Base-by-base conservation (phyloP, 208 protist genomes). In the Trypanosoma boissoni region DNA sequence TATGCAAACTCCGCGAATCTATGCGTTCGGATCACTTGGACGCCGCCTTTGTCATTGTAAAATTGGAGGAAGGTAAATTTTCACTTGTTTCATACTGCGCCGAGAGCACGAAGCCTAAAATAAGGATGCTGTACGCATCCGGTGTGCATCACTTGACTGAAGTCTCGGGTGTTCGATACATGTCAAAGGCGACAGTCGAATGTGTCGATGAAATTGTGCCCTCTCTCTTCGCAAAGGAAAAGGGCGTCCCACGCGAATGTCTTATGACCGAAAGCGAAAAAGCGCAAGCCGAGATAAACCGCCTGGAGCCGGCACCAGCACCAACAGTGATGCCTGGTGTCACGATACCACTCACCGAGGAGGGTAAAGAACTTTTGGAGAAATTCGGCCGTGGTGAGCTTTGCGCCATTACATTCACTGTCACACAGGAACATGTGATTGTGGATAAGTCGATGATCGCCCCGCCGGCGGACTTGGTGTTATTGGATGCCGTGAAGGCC, bases 241-340 rank as follows among this genome's bases (percentile, higher is more conserved):
- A 55, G 1, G 63, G 56, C 24, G 45, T 56, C 18, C 52, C 52
- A 20, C 68, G 68, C 16, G 68, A 58, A 46, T 82, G 72, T 7
- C 76, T 93, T 29, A 89, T 89, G 82, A 93, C 82, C 10, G 82
- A 88, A 50, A 79, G 65, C 28, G 86, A 93, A 61, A 74, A 73
- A 20, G 39, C 61, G 20, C 57, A 61, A 21, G 77, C 62, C 24
- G 69, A 58, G 18, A 81, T 93, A 28, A 72, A 74, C 20, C 63
- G 65, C 53, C 79, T 93, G 80, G 74, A 83, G 52, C 42, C 86
- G 27, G 82, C 78, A 4, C 86, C 86, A 37, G 71, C 72, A 62
- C 76, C 75, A 12, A 64, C 74, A 9, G 68, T 39, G 1, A 63
- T 93, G 58, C 86, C 86, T 0, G 86, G 86, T 48, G 68, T 88